Conservation (phyloP, 768 basidiomycete species). For the Podaxis pistillaris region DNA sequence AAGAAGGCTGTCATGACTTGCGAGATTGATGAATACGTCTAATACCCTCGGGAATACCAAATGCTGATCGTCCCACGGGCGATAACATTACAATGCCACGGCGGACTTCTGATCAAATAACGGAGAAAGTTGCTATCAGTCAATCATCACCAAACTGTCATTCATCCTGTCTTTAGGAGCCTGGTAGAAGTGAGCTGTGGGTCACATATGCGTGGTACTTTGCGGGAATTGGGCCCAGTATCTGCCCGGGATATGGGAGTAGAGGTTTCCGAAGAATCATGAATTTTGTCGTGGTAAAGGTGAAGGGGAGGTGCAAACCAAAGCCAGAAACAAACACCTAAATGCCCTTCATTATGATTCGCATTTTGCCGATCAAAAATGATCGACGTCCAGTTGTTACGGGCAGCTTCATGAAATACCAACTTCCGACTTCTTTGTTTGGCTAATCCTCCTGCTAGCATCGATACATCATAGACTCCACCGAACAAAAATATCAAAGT, state of each 20-base stretch:
- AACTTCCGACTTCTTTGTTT: neutral
- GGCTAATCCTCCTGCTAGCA: neutral
- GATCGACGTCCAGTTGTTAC: neutral
- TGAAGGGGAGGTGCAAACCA: neutral
- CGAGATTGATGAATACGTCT: slow-evolving; percentile 2
- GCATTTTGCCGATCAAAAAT: neutral
- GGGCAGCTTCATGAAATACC: no score
- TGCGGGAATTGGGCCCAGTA: neutral
- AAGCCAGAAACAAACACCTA: neutral
- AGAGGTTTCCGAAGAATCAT: neutral
- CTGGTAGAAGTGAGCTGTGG: neutral
- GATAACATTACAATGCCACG: neutral
- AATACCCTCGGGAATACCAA: neutral
- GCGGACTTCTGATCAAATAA: neutral
- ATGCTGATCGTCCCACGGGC: neutral
- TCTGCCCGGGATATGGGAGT: neutral
- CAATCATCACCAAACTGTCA: neutral
- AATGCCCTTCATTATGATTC: neutral
- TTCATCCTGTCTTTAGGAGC: neutral
- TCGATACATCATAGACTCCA: neutral
- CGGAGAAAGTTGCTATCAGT: slow-evolving; percentile 2
- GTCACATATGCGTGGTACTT: neutral
- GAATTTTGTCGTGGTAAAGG: neutral
- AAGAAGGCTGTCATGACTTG: slow-evolving; percentile 10
- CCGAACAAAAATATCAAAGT: no score